phyloP scores from a whole-genome alignment of 1,284 basidiomycete genomes.

The Trametes versicolor region DNA sequence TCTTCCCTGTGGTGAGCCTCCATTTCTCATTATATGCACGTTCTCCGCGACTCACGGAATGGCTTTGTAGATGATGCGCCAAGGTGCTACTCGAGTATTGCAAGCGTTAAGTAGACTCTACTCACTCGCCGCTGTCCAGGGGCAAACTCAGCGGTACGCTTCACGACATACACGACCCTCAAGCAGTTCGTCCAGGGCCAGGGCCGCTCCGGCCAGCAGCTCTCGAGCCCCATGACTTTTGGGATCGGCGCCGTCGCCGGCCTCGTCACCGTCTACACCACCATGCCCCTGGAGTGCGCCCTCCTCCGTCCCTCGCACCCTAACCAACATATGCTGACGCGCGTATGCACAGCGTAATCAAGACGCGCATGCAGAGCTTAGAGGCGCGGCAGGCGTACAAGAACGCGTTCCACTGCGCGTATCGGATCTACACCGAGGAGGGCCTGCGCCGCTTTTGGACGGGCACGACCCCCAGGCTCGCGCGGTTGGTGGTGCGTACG shows the following conservation, averaged over 20 bases:
- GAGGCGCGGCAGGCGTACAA: conserved; percentile 86
- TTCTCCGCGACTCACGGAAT: neutral
- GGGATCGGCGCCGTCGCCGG: conserved; percentile 95
- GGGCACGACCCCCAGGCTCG: conserved; percentile 91
- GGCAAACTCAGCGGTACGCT: conserved; percentile 96
- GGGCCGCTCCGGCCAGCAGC: conserved; percentile 80
- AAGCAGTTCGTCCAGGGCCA: conserved; percentile 93
- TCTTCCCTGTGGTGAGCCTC: conserved; percentile 88
- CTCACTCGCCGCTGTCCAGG: conserved; percentile 44
- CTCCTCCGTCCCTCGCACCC: neutral
- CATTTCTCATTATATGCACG: conserved; percentile 17
- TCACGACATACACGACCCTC: conserved; percentile 93
- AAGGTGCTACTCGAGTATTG: conserved; percentile 56
- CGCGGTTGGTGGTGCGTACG: conserved; percentile 82
- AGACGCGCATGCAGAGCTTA: conserved; percentile 97
- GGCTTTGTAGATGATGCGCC: conserved; percentile 87
- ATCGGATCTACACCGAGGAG: conserved; percentile 91
- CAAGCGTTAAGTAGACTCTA: no score
- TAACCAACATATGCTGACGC: neutral
- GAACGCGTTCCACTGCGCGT: conserved; percentile 95
- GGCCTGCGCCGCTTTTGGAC: conserved; percentile 93
- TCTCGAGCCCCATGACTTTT: conserved; percentile 93
- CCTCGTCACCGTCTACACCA: conserved; percentile 93
- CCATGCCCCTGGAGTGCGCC: conserved; percentile 92
- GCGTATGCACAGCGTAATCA: conserved; percentile 79